Percentiles rank a stretch among this genome's conserved stretches.
phyloP scores from a whole-genome alignment of 441 rosid species.

The Melianthus villosus region DNA sequence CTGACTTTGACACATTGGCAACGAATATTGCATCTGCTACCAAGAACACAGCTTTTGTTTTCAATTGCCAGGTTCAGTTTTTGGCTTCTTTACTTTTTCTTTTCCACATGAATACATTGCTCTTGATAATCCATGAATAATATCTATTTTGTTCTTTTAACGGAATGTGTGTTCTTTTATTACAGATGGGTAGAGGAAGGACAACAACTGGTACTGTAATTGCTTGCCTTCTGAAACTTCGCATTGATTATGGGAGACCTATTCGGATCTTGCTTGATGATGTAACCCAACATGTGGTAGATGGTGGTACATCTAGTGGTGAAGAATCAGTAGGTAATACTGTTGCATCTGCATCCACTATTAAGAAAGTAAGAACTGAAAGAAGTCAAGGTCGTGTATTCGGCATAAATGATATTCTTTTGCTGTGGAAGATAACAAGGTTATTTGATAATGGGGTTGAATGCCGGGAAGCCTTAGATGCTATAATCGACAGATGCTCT shows the following conservation, averaged over 20 bases:
- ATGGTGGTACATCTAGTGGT: constrained; percentile 82
- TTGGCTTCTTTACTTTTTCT: constrained; percentile 2
- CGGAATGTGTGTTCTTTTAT: constrained; percentile 4
- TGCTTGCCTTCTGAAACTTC: constrained; percentile 91
- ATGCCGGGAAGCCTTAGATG: constrained; percentile 88
- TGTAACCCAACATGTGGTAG: constrained; percentile 44
- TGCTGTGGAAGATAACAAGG: constrained; percentile 85
- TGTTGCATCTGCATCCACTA: constrained; percentile 19
- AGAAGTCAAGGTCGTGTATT: constrained; percentile 44
- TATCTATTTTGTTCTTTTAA: constrained; percentile 8
- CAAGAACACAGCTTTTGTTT: constrained; percentile 79
- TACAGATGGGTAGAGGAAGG: constrained; percentile 99
- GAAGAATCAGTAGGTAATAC: constrained; percentile 61
- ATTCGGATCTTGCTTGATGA: constrained; percentile 48
- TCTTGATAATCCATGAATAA: constrained; percentile 4
- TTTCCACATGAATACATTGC: too few species aligned
- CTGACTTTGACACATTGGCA: constrained; percentile 73
- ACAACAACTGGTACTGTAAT: constrained; percentile 97
- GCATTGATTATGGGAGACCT: constrained; percentile 81
- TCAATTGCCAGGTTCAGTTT: constrained; percentile 88
- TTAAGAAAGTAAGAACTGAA: constrained; percentile 22
- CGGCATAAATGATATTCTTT: constrained; percentile 84
- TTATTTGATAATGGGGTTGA: constrained; percentile 84
- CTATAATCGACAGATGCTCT: constrained; percentile 88
- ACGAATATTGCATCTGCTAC: constrained; percentile 79